Percentiles rank a stretch among this genome's conserved stretches.
phyloP scores from a whole-genome alignment of 2,329 filamentous ascomycete species.

The Chaetomium sp. region DNA sequence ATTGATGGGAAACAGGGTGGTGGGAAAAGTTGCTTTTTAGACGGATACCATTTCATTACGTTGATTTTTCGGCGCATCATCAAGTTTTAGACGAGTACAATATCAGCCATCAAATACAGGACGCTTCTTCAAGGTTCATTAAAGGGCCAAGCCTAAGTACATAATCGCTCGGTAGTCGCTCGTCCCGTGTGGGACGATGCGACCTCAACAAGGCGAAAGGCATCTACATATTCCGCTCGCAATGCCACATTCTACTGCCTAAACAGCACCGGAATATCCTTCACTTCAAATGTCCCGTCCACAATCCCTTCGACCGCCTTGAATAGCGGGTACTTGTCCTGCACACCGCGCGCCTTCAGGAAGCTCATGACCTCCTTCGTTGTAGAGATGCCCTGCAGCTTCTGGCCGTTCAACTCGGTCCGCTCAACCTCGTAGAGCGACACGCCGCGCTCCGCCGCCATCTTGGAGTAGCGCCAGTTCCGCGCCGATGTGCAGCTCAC shows the following conservation, averaged over 20 bases:
- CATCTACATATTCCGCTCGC: not conserved
- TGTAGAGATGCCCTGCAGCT: constrained; percentile 91
- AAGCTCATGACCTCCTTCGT: constrained; percentile 91
- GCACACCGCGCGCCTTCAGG: constrained; percentile 73
- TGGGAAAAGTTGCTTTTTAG: not conserved
- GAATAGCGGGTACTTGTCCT: constrained; percentile 87
- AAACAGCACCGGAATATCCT: constrained; percentile 73
- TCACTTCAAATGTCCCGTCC: constrained; percentile 72
- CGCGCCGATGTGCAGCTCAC: constrained; percentile 89
- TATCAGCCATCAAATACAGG: not conserved
- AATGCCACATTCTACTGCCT: constrained; percentile 21
- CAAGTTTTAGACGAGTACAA: not conserved
- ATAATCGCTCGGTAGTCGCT: not conserved
- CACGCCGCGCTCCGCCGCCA: constrained; percentile 77
- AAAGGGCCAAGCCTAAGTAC: constrained; percentile 1
- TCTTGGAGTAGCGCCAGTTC: constrained; percentile 92
- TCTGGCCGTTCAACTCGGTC: constrained; percentile 92
- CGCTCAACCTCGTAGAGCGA: constrained; percentile 85
- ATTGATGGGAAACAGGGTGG: not conserved
- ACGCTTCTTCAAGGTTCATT: constrained; percentile 1
- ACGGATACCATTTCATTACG: not conserved
- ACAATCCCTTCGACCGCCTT: constrained; percentile 79
- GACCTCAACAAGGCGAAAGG: not conserved
- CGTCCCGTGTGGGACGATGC: constrained; percentile 18
- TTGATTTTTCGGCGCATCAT: not conserved